Conservation (phyloP, 371 early-diverging fungal genomes). For the Mortierella sp. region DNA sequence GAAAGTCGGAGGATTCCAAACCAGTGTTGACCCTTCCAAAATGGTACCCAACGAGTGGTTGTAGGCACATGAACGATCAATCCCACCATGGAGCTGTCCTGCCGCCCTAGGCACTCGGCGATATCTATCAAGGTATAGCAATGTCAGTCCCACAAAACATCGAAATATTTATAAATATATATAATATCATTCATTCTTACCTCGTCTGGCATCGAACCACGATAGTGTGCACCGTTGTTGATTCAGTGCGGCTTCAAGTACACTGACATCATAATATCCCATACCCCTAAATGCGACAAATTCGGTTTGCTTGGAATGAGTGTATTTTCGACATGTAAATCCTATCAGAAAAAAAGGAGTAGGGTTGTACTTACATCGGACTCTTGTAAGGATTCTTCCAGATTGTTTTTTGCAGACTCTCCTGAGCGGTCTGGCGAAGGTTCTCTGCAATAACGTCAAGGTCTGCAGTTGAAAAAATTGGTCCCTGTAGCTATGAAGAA, state of each 20-base stretch:
- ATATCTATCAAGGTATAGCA: conserved; percentile 25
- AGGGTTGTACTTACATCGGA: conserved; percentile 29
- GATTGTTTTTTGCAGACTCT: conserved; percentile 39
- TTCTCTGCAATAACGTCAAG: conserved; percentile 53
- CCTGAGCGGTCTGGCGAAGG: conserved; percentile 40
- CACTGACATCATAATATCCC: conserved; percentile 55
- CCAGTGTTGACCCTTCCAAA: conserved; percentile 57
- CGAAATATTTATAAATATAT: not conserved
- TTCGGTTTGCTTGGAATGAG: not conserved
- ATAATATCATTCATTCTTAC: conserved; percentile 6
- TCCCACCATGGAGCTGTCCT: conserved; percentile 54
- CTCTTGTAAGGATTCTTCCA: conserved; percentile 58
- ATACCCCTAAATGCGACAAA: conserved; percentile 26
- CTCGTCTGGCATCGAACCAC: conserved; percentile 53
- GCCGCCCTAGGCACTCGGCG: conserved; percentile 30
- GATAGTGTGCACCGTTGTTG: conserved; percentile 42
- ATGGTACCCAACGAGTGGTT: conserved; percentile 44
- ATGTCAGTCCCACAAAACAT: not conserved
- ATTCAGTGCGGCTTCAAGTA: conserved; percentile 50
- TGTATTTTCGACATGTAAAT: not conserved
- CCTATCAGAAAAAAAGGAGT: not conserved
- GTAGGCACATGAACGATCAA: conserved; percentile 51
- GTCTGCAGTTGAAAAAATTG: conserved; percentile 41
- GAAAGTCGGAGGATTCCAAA: conserved; percentile 52
- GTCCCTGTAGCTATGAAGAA: conserved; percentile 37